Conservation (phyloP, 1,284 basidiomycete species). For the Fomitopsis schrenkii region DNA sequence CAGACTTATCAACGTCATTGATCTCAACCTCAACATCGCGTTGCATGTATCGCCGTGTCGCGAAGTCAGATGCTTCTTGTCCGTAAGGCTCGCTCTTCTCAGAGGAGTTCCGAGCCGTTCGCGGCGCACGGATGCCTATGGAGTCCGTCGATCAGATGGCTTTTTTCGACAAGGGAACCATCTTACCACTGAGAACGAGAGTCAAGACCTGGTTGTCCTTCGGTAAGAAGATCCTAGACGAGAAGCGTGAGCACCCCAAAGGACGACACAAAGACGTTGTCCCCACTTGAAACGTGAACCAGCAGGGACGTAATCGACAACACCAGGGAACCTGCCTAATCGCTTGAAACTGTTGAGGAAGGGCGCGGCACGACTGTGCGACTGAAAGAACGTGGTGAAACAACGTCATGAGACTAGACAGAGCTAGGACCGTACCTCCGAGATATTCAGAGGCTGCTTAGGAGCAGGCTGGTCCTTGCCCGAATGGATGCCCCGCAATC, state of each 20-base stretch:
- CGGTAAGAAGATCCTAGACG: constrained; percentile 70
- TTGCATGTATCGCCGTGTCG: constrained; percentile 83
- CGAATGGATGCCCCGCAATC: constrained; percentile 87
- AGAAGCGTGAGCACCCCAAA: background rate
- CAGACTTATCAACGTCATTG: constrained; percentile 88
- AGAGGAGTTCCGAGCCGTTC: constrained; percentile 72
- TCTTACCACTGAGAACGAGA: constrained; percentile 77
- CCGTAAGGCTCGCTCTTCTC: constrained; percentile 94
- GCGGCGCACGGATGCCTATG: constrained; percentile 78
- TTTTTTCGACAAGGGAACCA: background rate
- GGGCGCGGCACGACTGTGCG: constrained; percentile 69
- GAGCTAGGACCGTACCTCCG: constrained; percentile 51
- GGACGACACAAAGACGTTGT: background rate
- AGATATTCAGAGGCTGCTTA: constrained; percentile 80
- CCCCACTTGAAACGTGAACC: constrained; percentile 90
- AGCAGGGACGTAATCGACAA: constrained; percentile 92
- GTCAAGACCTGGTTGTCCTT: constrained; percentile 92
- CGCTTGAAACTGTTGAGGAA: constrained; percentile 94
- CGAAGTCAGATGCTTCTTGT: constrained; percentile 78
- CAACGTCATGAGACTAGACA: background rate
- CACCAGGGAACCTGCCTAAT: constrained; percentile 74
- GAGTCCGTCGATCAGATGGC: background rate
- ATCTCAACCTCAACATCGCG: constrained; percentile 94
- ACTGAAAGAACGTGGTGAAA: constrained; percentile 34
- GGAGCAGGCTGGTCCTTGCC: constrained; percentile 81